Evolutionary conservation across 208 protist genomes (phyloP), one percentile per base, ranked within the genome.

Genomic region (Herpetomonas muscarum): DNA sequence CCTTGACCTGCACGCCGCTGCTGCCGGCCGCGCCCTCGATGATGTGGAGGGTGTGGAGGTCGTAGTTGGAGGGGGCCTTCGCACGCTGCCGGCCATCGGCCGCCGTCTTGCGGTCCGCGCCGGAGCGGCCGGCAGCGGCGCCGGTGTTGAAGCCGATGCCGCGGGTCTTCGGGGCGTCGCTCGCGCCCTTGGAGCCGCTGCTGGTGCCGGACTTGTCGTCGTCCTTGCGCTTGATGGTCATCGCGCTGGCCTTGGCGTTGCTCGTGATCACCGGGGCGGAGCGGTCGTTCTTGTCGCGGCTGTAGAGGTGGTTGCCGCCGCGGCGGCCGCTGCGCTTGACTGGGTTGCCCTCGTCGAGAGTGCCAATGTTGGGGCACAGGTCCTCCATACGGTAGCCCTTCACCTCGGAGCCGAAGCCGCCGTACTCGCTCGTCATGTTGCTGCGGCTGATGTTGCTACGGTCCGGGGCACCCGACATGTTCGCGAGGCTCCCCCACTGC

Each of bases 41-140:
- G 19, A 91, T 44, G 37, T 86, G 54, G 25, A 91, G 70, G 24
- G 84, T 77, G 69, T 91, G 84, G 45, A 91, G 67, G 55, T 91
- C 77, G 70, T 85, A 87, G 71, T 85, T 86, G 19, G 68, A 62
- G 1, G 79, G 84, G 39, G 76, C 64, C 59, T 83, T 85, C 31
- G 79, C 79, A 12, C 73, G 75, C 25, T 36, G 1, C 51, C 66
- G 80, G 37, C 62, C 44, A 31, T 46, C 57, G 15, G 41, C 55
- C 15, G 24, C 46, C n/a, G 57, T 61, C 50, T 44, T 50, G 19
- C 42, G 32, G 47, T 46, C 55, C 9, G 63, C 13, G 9, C 47
- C 49, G 44, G 24, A 31, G 4, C 19, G 58, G 6, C 25, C 29
- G 39, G 30, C 21, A n/a, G 9, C 47, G 25, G 2, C 48, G 34